Evolutionary conservation across 208 protist genomes (phyloP), one percentile per base, ranked within the genome.

Genomic region (Phytomonas sp.): DNA sequence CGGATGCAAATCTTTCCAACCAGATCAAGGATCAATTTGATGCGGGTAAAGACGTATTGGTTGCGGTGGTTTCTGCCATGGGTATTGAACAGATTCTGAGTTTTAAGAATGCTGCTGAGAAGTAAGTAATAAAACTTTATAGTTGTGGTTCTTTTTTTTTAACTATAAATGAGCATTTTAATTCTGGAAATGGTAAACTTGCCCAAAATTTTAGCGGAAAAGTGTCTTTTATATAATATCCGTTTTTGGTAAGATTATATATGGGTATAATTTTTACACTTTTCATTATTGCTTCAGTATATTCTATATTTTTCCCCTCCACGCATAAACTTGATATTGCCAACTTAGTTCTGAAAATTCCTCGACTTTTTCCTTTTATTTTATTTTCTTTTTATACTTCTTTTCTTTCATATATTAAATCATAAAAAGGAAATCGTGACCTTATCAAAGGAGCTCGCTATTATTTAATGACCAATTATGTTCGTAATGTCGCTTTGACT

Each of bases 51-150:
- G 97, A 99, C 12, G 78, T 99, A 62, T 67, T 98, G 67, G 93
- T 99, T 42, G 77, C 89, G 60, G 95, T 99, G 36, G 78, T 98
- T 32, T 80, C 80, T 42, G 98, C 98, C 71, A 97, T 99, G 93
- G 97, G 94, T 74, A 93, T 89, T 67, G 98, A 99, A 83, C 86
- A 89, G 76, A 85, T 98, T 71, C 81, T 98, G 60, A 85, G 86
- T 74, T 84, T 86, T 75, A 99, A 99, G 92, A 94, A 94, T 78
- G 87, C 89, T 49, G 84, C 81, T 26, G 82, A 91, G 67, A 88
- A 86, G 63, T 91, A 88, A 80, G 73, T 69, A 42, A 56, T 29
- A 67, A 60, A 29, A 19, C 40, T 40, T 67, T 31, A 52, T 16
- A 45, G 4, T 26, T 70, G 31, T 70, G 2, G 19, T 69, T 56